Evolutionary conservation across 2,329 filamentous ascomycete genomes (phyloP).

Genomic region (Claviceps citrina): DNA sequence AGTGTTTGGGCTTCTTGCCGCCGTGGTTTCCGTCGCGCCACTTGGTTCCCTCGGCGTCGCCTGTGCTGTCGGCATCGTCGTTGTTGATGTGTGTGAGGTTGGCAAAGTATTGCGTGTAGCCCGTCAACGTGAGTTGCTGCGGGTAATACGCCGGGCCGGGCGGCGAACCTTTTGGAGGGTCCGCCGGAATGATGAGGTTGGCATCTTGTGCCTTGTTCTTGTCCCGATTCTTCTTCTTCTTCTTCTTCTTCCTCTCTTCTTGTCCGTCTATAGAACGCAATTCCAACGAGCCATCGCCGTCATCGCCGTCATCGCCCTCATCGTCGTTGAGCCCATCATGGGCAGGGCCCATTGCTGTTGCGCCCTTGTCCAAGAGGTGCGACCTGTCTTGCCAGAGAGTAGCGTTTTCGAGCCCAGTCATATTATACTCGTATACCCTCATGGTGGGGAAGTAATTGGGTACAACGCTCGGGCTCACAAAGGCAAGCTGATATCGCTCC

Average conservation of each 20-base stretch:
- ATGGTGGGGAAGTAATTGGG: slow-evolving; percentile 85
- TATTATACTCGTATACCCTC: slow-evolving; percentile 90
- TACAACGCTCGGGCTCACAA: slow-evolving; percentile 75
- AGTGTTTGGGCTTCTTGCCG: slow-evolving; percentile 35
- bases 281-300: slow-evolving; percentile 15
- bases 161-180: slow-evolving; percentile 54
- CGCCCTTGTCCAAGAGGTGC: slow-evolving; percentile 2
- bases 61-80: slow-evolving; percentile 23
- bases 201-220: slow-evolving; percentile 41
- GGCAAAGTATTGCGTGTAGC: slow-evolving; percentile 83
- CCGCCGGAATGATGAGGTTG: slow-evolving; percentile 49
- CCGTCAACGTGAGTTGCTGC: slow-evolving; percentile 62
- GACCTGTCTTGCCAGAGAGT: slow-evolving; percentile 29
- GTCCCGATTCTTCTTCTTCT: slow-evolving; percentile 27
- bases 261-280: slow-evolving; percentile 14
- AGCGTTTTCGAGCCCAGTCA: slow-evolving; percentile 52
- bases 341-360: not conserved
- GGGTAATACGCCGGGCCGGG: slow-evolving; percentile 84
- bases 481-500: slow-evolving; percentile 68
- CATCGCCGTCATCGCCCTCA: slow-evolving; percentile 11
- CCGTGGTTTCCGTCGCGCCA: slow-evolving; percentile 52
- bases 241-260: slow-evolving; percentile 21
- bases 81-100: slow-evolving; percentile 88
- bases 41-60: slow-evolving; percentile 19
- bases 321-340: slow-evolving; percentile 2